These are phyloP conservation scores for Clonostachys sp. DNA, from an alignment of 2,329 filamentous ascomycete species.

Conservation along the genomic window DNA sequence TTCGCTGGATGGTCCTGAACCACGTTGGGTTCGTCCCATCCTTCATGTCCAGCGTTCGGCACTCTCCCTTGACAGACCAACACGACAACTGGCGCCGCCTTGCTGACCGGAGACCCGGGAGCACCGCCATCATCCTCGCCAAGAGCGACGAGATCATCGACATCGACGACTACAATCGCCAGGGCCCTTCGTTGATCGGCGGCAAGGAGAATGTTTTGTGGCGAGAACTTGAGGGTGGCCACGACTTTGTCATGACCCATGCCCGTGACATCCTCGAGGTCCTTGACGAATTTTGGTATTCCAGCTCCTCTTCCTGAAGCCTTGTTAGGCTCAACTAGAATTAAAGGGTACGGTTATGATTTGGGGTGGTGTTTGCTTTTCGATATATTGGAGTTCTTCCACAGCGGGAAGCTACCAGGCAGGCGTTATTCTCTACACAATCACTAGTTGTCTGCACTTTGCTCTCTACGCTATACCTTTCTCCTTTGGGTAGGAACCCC, in stretches of 20 bases:
- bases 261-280: slow-evolving; percentile 33
- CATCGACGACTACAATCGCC: slow-evolving; percentile 38
- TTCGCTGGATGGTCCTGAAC: slow-evolving; percentile 53
- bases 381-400: too few species aligned
- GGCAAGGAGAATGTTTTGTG: slow-evolving; percentile 44
- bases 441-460: too few species aligned
- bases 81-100: slow-evolving; percentile 45
- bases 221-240: slow-evolving; percentile 46
- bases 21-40: slow-evolving; percentile 55
- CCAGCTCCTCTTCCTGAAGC: too few species aligned
- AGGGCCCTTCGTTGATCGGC: slow-evolving; percentile 45
- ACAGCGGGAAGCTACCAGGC: too few species aligned
- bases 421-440: too few species aligned
- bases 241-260: slow-evolving; percentile 61
- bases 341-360: too few species aligned
- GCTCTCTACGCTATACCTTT: too few species aligned
- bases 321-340: too few species aligned
- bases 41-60: slow-evolving; percentile 53
- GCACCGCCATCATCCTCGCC: slow-evolving; percentile 48
- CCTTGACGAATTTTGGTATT: slow-evolving; percentile 43
- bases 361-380: too few species aligned
- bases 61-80: slow-evolving; percentile 49
- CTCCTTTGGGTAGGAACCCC: too few species aligned
- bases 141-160: slow-evolving; percentile 47
- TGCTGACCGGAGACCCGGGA: slow-evolving; percentile 30